Conservation (phyloP, 805 yeast genomes). For the Pichia scutulata region DNA sequence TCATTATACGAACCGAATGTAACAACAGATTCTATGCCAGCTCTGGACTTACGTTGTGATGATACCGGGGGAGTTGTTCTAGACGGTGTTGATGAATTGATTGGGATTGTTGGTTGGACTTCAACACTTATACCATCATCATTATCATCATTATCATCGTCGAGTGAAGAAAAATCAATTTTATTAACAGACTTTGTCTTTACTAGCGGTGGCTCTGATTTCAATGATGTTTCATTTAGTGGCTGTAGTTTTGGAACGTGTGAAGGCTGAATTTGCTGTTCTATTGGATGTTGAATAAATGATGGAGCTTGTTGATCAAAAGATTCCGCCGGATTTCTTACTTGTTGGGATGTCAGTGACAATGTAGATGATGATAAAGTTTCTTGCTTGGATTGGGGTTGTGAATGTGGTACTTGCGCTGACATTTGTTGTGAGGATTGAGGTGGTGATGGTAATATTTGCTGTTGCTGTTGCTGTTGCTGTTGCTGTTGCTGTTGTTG, state of each 20-base stretch:
- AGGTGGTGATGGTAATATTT: constrained; percentile 15
- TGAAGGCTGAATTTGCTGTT: not conserved
- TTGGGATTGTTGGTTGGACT: not conserved
- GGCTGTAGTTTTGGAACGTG: not conserved
- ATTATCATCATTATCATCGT: constrained; percentile 22
- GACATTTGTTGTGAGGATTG: constrained; percentile 1
- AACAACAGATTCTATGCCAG: constrained; percentile 3
- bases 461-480: constrained; percentile 13
- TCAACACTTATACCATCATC: constrained; percentile 16
- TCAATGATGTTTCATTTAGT: not conserved
- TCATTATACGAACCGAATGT: constrained; percentile 7
- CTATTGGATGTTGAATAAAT: not conserved
- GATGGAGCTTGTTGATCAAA: no score
- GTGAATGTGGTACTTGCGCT: not conserved
- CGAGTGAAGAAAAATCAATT: constrained; percentile 6
- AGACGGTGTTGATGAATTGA: not conserved
- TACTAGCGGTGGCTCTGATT: not conserved
- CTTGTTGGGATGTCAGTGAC: not conserved
- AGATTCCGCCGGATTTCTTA: no score
- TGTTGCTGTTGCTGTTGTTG: constrained; percentile 12
- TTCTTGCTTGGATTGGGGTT: no score
- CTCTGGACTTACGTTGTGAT: constrained; percentile 1
- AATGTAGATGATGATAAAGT: no score
- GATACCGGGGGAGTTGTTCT: not conserved
- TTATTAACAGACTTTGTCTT: not conserved